Evolutionary conservation across 164 flowering plant genomes (phyloP), one percentile per base, ranked within the genome.

Genomic region (Nymphaea thermarum): DNA sequence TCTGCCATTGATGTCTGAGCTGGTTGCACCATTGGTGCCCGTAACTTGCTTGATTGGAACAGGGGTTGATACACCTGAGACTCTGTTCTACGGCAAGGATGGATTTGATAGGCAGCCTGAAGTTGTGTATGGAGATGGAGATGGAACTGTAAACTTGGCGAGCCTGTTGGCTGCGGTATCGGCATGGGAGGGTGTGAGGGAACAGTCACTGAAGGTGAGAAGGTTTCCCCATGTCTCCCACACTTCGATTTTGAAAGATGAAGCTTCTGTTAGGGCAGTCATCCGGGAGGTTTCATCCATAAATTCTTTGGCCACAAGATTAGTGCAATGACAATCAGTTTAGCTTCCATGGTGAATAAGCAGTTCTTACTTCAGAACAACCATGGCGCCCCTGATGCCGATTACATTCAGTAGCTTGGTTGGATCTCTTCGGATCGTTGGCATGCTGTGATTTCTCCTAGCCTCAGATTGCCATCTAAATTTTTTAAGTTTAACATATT

Each of bases 61-160:
- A n/a, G 89, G 86, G 3, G 78, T 91, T 10, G 69, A 65, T 71
- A 93, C 98, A 1, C 72, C 85, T 3, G 93, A 89, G 81, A 82
- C 82, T 0, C 68, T 93, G 86, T 77, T 86, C 42, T 93, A 93
- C 61, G 85, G 80, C 42, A 74, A 67, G 4, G 73, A 64, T 5
- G 89, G 86, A 41, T 87, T 84, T 51, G 94, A 89, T 25, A 73
- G 74, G 79, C 84, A 80, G 66, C 97, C 96, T 10, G 84, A 88
- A 65, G 71, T 89, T 12, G 73, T 73, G n/a, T 85, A 87, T 71
- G 98, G 98, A n/a, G 97, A 93, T 69, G 98, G 98, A 60, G 97
- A 93, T 75, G 98, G 98, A 44, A 91, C 98, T 6, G 98, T 94
- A 74, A 91, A 89, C 71, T 70, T 82, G 81, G 75, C 70, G 67